phyloP scores from a whole-genome alignment of 345 rosid genomes.

The Pistacia atlantica region DNA sequence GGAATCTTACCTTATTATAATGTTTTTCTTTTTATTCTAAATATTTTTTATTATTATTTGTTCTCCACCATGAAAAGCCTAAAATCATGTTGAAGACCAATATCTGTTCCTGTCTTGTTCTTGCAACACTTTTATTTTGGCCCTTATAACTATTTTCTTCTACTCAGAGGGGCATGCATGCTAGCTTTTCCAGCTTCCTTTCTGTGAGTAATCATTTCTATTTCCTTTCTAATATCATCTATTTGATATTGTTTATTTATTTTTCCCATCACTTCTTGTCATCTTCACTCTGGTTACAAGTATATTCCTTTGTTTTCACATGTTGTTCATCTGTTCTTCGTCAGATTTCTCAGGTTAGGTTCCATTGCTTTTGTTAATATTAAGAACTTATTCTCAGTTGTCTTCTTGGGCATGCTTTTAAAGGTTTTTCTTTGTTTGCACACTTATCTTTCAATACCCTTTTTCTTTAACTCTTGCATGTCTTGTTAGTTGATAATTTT shows the following conservation, averaged over 20 bases:
- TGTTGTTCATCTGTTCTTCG: constrained; percentile 23
- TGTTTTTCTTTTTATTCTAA: constrained; percentile 8
- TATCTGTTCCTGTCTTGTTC: constrained; percentile 26
- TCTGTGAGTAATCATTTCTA: constrained; percentile 36
- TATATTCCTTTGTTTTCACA: constrained; percentile 22
- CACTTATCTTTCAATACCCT: not conserved
- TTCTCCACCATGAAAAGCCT: constrained; percentile 27
- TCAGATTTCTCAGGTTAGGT: constrained; percentile 31
- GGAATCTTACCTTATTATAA: constrained; percentile 27
- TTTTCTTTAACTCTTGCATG: constrained; percentile 14
- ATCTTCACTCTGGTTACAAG: constrained; percentile 1
- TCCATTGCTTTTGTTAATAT: constrained; percentile 32
- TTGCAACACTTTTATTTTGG: constrained; percentile 20
- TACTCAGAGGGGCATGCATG: constrained; percentile 29
- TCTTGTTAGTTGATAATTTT: constrained; percentile 12
- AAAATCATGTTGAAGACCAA: constrained; percentile 13
- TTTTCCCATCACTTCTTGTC: constrained; percentile 15
- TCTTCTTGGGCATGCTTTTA: constrained; percentile 11
- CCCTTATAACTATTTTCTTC: constrained; percentile 23
- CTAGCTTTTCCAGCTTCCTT: constrained; percentile 28
- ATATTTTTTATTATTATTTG: not conserved
- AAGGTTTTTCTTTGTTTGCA: not conserved
- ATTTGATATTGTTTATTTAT: constrained; percentile 26
- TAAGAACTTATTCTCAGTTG: constrained; percentile 11
- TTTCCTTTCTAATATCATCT: constrained; percentile 26